Conservation (phyloP, 139 green algal species). For the Chlamydomonas sp. region DNA sequence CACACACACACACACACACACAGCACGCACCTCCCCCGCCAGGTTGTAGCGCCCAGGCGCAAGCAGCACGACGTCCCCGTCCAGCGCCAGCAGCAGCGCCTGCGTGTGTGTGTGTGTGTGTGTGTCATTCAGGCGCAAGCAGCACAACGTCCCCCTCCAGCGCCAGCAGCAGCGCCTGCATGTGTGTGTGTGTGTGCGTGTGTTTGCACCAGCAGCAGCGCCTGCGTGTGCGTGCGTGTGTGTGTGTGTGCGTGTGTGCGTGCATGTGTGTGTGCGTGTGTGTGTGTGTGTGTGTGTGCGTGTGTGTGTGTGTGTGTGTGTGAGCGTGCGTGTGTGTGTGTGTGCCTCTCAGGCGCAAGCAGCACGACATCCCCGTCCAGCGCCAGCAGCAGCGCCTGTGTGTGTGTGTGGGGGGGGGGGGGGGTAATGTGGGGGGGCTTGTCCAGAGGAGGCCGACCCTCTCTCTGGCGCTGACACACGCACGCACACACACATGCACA, state of each 20-base stretch:
- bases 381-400: conserved; percentile 16
- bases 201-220: no score
- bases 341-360: conserved; percentile 28
- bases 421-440: no score
- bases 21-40: not conserved
- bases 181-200: no score
- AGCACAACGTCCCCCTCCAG: not conserved
- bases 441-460: not conserved
- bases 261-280: no score
- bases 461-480: not conserved
- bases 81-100: conserved; percentile 12
- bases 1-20: no score
- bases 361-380: conserved; percentile 23
- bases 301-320: no score
- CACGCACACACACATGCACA: not conserved
- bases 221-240: no score
- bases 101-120: conserved; percentile 4
- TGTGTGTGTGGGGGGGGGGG: not conserved
- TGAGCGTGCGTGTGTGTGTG: no score
- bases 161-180: no score
- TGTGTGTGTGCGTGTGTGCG: no score
- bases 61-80: conserved; percentile 30
- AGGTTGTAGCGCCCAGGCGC: conserved; percentile 27
- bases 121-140: not conserved
- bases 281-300: no score